These are phyloP conservation scores for Kodamaea plutei DNA, from an alignment of 1,139 yeast species.

Conservation along the genomic window DNA sequence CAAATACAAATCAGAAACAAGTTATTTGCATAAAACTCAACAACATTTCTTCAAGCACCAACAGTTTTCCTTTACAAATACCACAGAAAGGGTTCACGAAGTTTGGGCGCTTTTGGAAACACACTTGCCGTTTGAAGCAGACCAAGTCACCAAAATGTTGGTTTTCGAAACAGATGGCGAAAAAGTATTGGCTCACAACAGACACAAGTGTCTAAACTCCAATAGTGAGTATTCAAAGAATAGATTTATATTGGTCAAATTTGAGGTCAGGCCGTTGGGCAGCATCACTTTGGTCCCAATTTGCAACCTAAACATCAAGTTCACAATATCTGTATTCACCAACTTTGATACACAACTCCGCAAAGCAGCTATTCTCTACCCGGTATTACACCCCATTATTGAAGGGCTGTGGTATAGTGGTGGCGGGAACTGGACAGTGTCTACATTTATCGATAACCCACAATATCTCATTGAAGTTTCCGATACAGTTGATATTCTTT, in stretches of 20 bases:
- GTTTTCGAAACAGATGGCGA: slow-evolving; percentile 35
- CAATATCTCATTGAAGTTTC: slow-evolving; percentile 42
- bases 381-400: slow-evolving; percentile 16
- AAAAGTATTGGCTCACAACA: slow-evolving; percentile 25
- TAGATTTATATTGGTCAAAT: slow-evolving; percentile 22
- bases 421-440: slow-evolving; percentile 57
- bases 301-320: slow-evolving; percentile 23
- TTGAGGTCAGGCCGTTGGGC: slow-evolving; percentile 21
- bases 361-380: slow-evolving; percentile 23
- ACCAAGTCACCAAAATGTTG: slow-evolving; percentile 23
- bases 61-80: slow-evolving; percentile 45
- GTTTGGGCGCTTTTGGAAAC: slow-evolving; percentile 52
- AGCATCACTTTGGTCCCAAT: slow-evolving; percentile 25
- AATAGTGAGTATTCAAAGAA: slow-evolving; percentile 26
- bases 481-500: slow-evolving; percentile 13
- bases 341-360: slow-evolving; percentile 13
- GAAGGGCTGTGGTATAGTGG: slow-evolving; percentile 48
- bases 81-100: slow-evolving; percentile 21
- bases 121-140: slow-evolving; percentile 20
- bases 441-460: slow-evolving; percentile 58
- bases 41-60: slow-evolving; percentile 35
- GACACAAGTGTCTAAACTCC: slow-evolving; percentile 22
- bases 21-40: slow-evolving; percentile 22
- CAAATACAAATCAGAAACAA: slow-evolving; percentile 15
- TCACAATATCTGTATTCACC: slow-evolving; percentile 37